Evolutionary conservation across 345 rosid species (phyloP).

Genomic region (Trapa bicornis): DNA sequence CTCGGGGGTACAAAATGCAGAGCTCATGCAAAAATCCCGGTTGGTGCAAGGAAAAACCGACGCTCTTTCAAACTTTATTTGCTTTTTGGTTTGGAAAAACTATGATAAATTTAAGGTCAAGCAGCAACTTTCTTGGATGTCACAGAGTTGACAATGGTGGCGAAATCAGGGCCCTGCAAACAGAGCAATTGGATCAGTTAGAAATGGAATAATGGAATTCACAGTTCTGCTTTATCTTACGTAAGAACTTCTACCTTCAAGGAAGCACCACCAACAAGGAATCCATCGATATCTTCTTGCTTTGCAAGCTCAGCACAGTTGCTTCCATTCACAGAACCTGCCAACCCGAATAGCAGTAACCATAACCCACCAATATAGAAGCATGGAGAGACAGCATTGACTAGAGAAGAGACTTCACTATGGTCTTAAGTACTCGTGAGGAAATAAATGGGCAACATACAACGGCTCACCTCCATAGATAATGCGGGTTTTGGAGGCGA

Average conservation of each 20-base stretch:
- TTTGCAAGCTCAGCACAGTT: conserved; percentile 88
- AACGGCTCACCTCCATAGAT: conserved; percentile 75
- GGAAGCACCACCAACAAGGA: conserved; percentile 98
- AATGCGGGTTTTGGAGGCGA: conserved; percentile 82
- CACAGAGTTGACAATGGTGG: conserved; percentile 81
- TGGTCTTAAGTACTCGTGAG: neutral
- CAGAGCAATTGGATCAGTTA: neutral
- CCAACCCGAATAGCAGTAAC: neutral
- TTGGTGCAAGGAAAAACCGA: neutral
- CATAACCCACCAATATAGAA: neutral
- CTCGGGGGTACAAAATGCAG: neutral
- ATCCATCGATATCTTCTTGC: conserved; percentile 94
- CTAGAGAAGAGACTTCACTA: neutral
- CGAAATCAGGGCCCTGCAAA: conserved; percentile 89
- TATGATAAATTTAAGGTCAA: conserved; percentile 17
- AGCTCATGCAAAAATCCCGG: neutral
- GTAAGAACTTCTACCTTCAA: conserved; percentile 46
- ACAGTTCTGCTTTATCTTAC: neutral
- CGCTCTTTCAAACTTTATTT: neutral
- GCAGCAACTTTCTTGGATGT: conserved; percentile 84
- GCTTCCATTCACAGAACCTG: conserved; percentile 95
- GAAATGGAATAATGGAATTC: neutral
- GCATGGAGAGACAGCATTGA: neutral
- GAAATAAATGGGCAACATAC: neutral
- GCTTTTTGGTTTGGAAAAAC: neutral